phyloP scores from a whole-genome alignment of 2,329 filamentous ascomycete genomes.

The Ophiostoma montium region DNA sequence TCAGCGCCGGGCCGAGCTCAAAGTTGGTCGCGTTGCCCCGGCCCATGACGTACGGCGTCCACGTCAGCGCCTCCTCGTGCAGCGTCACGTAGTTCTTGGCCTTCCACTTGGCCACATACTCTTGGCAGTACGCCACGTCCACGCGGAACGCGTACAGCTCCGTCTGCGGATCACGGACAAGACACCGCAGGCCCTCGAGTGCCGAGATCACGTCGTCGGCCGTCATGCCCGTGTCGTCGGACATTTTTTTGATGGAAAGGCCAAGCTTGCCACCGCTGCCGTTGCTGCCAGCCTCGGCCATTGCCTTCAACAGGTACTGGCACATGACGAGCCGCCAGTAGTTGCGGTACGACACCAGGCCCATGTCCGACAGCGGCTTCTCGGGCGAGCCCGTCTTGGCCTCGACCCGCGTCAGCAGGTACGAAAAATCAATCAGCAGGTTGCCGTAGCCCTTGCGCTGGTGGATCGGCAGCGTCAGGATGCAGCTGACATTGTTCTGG shows the following conservation, averaged over 20 bases:
- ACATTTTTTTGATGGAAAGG: slow-evolving; percentile 54
- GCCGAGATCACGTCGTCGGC: slow-evolving; percentile 92
- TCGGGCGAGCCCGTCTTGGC: slow-evolving; percentile 90
- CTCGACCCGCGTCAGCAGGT: slow-evolving; percentile 85
- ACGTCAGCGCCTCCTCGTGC: slow-evolving; percentile 66
- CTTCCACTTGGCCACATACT: slow-evolving; percentile 83
- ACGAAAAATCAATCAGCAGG: slow-evolving; percentile 94
- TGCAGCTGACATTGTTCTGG: slow-evolving; percentile 95
- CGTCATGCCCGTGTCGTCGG: slow-evolving; percentile 86
- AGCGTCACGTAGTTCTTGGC: slow-evolving; percentile 77
- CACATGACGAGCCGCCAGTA: slow-evolving; percentile 91
- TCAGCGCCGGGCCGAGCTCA: slow-evolving; percentile 66
- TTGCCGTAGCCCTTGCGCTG: slow-evolving; percentile 96
- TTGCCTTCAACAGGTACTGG: slow-evolving; percentile 58
- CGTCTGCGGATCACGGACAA: slow-evolving; percentile 80
- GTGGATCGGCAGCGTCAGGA: slow-evolving; percentile 88
- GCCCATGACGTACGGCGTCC: slow-evolving; percentile 97
- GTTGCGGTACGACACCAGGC: slow-evolving; percentile 88
- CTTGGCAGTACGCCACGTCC: slow-evolving; percentile 69
- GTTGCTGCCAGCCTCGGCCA: slow-evolving; percentile 21
- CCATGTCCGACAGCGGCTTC: slow-evolving; percentile 96
- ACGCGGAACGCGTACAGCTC: slow-evolving; percentile 81
- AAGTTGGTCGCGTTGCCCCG: slow-evolving; percentile 69
- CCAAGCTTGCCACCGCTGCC: slow-evolving; percentile 29
- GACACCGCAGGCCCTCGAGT: slow-evolving; percentile 74